Evolutionary conservation across 2,329 filamentous ascomycete genomes (phyloP), one percentile per base, ranked within the genome.

Genomic region (Nemania abortiva): DNA sequence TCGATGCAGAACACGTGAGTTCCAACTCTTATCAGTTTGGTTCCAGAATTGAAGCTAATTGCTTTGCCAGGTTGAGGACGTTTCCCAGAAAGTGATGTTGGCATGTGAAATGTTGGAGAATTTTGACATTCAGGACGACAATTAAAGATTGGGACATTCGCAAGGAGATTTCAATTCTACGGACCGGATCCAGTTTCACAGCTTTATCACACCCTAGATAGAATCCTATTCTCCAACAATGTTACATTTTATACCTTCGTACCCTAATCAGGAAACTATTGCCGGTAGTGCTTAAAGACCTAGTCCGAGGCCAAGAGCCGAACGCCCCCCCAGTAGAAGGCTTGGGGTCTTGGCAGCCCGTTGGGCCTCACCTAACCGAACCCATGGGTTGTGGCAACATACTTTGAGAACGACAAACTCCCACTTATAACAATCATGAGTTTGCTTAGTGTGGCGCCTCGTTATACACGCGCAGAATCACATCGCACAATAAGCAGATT

Each of bases 1-100:
- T 78, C 53, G 73, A 75, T 29, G 11, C 61, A 18, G 54, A 63
- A 22, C 27, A 70, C 29, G 70, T 72, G 60, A 73, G 71, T 67
- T 58, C 18, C 13, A 18, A 13, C 2, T 29, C 24, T 49, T 54
- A 22, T 20, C 24, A 0, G 10, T 42, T 9, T 13, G n/a, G 5
- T n/a, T 27, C 15, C 13, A 42, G 53, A 31, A 65, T 31, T 15
- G 11, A 20, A 20, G 47, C 57, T 59, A 27, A 57, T 18, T 29
- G 7, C 11, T 11, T 55, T 42, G 5, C 10, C n/a, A 71, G 70
- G 53, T 70, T 29, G 42, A 31, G 6, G 60, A 70, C 15, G 60
- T 70, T 54, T 70, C 70, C 9, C 27, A 67, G 55, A 56, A 64
- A 50, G 2, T 68, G 13, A 52, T 47, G 55, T 49, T 54, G 24